A percentile compares a stretch with the other conserved stretches of the same genome.
Evolutionary conservation across 1,284 basidiomycete species (phyloP).

Genomic region (Ganoderma boninense): DNA sequence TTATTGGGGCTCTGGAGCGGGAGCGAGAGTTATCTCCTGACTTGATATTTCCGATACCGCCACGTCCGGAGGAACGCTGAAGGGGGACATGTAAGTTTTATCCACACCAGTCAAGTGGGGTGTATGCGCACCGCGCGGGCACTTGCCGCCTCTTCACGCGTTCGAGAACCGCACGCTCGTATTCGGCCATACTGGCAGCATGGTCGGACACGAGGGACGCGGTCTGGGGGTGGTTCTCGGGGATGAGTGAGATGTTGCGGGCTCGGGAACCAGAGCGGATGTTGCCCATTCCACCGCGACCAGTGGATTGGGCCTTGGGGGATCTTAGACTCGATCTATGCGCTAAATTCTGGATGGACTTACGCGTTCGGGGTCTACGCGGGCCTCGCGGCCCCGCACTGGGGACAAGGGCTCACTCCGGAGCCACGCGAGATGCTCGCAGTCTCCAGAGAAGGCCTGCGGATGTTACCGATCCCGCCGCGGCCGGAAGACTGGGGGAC

Average conservation of each 20-base stretch:
- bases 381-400: constrained; percentile 66
- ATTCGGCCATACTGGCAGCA: constrained; percentile 39
- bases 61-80: constrained; percentile 66
- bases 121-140: constrained; percentile 45
- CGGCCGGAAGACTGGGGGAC: constrained; percentile 63
- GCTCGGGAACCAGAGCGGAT: constrained; percentile 77
- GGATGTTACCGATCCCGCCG: constrained; percentile 75
- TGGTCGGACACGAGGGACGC: constrained; percentile 39
- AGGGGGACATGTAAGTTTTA: neutral
- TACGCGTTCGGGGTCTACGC: constrained; percentile 45
- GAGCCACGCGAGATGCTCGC: constrained; percentile 48
- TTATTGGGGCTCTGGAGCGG: constrained; percentile 43
- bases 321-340: constrained; percentile 10
- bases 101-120: neutral
- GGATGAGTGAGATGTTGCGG: constrained; percentile 39
- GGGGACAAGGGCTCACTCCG: constrained; percentile 37
- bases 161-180: constrained; percentile 56
- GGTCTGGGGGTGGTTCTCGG: constrained; percentile 42
- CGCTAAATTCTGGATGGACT: constrained; percentile 19
- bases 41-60: constrained; percentile 65
- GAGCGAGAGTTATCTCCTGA: constrained; percentile 47
- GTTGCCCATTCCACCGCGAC: constrained; percentile 83
- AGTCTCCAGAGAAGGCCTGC: constrained; percentile 51
- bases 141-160: constrained; percentile 46
- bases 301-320: constrained; percentile 66